A percentile compares a stretch with the other conserved stretches of the same genome.
phyloP scores from a whole-genome alignment of 2,329 filamentous ascomycete genomes.

The Harringtonia aguacate region DNA sequence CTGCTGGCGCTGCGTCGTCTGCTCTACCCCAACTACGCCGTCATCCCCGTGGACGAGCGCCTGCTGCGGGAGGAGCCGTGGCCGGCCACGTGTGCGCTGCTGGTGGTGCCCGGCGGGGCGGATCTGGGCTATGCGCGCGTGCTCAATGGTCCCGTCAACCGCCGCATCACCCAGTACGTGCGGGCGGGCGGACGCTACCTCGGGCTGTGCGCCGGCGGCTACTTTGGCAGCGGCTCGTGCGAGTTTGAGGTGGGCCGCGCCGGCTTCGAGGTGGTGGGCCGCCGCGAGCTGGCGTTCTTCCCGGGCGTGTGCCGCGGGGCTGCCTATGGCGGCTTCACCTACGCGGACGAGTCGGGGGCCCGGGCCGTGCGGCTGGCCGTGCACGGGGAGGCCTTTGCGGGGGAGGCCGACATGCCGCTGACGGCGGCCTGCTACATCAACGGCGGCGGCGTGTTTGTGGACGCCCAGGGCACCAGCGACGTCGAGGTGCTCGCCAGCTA shows the following conservation, averaged over 20 bases:
- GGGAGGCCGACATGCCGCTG: constrained; percentile 29
- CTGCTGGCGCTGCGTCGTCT: constrained; percentile 77
- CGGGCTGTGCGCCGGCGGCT: constrained; percentile 89
- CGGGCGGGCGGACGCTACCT: constrained; percentile 77
- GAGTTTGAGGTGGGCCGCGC: constrained; percentile 87
- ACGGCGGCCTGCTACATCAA: constrained; percentile 79
- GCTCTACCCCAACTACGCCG: constrained; percentile 83
- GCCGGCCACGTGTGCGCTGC: constrained; percentile 72
- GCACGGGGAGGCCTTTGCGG: constrained; percentile 44
- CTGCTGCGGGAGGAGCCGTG: constrained; percentile 86
- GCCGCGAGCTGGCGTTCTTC: constrained; percentile 79
- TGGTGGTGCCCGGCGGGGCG: constrained; percentile 90
- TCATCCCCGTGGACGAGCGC: constrained; percentile 71
- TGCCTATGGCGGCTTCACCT: constrained; percentile 83
- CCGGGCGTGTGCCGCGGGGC: constrained; percentile 77
- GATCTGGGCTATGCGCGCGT: constrained; percentile 83
- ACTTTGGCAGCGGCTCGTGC: constrained; percentile 72
- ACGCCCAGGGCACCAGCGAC: constrained; percentile 51
- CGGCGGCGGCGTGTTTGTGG: constrained; percentile 86
- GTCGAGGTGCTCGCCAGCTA: constrained; percentile 80
- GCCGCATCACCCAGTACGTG: constrained; percentile 74
- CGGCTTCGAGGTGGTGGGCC: constrained; percentile 73
- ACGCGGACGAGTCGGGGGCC: constrained; percentile 78
- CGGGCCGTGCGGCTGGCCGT: constrained; percentile 59
- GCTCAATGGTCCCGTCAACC: constrained; percentile 81